These are phyloP conservation scores for Selaginella tamariscina DNA, from an alignment of 75 land plant genomes.

Conservation along the genomic window DNA sequence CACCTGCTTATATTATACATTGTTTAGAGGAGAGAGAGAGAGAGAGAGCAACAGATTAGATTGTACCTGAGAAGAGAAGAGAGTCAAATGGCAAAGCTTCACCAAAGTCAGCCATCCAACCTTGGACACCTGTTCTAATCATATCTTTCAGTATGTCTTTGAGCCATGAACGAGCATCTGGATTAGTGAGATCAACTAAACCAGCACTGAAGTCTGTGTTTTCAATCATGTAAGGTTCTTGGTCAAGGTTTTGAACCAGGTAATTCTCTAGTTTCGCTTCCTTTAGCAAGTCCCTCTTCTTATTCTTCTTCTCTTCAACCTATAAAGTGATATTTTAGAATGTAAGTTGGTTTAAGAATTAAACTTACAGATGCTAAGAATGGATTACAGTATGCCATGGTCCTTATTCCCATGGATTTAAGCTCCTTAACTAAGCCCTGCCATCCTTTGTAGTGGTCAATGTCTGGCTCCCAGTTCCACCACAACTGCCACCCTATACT, in stretches of 20 bases:
- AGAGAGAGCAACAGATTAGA: neutral
- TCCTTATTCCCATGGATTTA: slow-evolving; percentile 30
- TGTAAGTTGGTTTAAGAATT: neutral
- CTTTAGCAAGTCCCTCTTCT: slow-evolving; percentile 41
- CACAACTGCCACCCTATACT: slow-evolving; percentile 79
- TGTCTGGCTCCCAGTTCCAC: slow-evolving; percentile 98
- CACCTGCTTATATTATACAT: slow-evolving; percentile 29
- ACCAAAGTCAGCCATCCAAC: slow-evolving; percentile 95
- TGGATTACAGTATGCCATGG: slow-evolving; percentile 87
- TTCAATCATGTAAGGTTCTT: slow-evolving; percentile 63
- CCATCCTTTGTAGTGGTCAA: slow-evolving; percentile 51
- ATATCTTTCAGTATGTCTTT: slow-evolving; percentile 52
- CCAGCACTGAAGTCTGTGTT: slow-evolving; percentile 84
- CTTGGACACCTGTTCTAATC: slow-evolving; percentile 56
- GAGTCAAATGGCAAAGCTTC: slow-evolving; percentile 87
- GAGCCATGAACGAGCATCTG: slow-evolving; percentile 53
- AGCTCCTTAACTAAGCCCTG: slow-evolving; percentile 49
- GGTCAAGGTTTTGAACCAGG: slow-evolving; percentile 45
- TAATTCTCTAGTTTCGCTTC: slow-evolving; percentile 48
- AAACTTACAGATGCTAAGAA: slow-evolving; percentile 53
- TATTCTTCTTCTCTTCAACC: slow-evolving; percentile 47
- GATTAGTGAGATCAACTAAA: slow-evolving; percentile 79
- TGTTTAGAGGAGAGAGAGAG: neutral
- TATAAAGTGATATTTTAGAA: slow-evolving; percentile 15
- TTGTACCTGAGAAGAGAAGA: slow-evolving; percentile 47